Base-by-base conservation (phyloP, 225 moss, liverwort and hornwort genomes). In the Pseudisothecium myosuroides region DNA sequence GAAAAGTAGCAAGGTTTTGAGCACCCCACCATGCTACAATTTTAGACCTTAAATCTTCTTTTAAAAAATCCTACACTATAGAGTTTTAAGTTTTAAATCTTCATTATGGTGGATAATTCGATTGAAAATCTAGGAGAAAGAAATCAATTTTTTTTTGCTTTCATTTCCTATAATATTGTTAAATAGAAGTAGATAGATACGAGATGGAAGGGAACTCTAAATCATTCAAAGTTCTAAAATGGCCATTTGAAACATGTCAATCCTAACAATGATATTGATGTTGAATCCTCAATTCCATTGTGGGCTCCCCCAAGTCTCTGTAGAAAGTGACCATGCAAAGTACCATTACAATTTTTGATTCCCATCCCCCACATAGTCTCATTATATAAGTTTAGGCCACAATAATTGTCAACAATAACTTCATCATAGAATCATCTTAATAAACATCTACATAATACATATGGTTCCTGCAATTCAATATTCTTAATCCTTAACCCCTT, bases 281-380 rank as follows among this genome's bases (percentile, higher is more conserved):
- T 55, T 6, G 16, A 55, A n/a, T 26, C 34, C 3, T 50, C 10
- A 37, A 54, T 4, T 37, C 9, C 6, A 23, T 9, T 23, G 11
- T 9, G 10, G 22, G 2, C 55, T 37, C 14, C 4, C 0, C n/a
- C 1, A 1, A 56, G 7, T n/a, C 56, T 78, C 4, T 5, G 24
- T 5, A 47, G 1, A 74, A 3, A 15, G 2, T 6, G 3, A 4
- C 6, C 1, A 16, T 37, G 1, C 24, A 78, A 78, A 55, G 6
- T 26, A 37, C 10, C 2, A 54, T 37, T 37, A 54, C 2, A 37
- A 36, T 23, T 54, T 39, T 37, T 77, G 1, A 7, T 3, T 45
- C 0, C 6, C 2, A 17, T 10, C 2, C 6, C 12, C 9, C 1
- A 17, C 1, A 5, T 4, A 16, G 4, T n/a, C 10, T 24, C 4